Evolutionary conservation across 129 eudicot species (phyloP).

Genomic region (Flaveria bidentis): DNA sequence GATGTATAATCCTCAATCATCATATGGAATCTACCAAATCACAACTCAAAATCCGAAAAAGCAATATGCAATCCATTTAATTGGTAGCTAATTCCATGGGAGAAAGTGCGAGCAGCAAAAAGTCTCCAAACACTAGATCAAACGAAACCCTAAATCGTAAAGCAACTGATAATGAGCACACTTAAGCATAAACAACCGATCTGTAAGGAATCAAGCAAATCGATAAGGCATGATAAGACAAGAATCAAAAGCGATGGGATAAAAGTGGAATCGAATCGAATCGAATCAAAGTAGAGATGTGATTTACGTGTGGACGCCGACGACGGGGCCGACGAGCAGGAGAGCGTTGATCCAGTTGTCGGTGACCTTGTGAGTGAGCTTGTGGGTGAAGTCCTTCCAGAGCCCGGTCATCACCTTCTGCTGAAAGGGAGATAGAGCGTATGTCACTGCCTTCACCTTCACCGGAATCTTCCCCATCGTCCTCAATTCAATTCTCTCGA

Average conservation of each 20-base stretch:
- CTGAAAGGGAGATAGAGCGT: slow-evolving; percentile 84
- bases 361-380: slow-evolving; percentile 73
- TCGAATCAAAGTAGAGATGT: background rate
- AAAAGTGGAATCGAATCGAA: background rate
- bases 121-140: background rate
- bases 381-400: slow-evolving; percentile 66
- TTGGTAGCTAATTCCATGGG: background rate
- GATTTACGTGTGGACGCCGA: slow-evolving; percentile 66
- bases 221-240: background rate
- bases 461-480: slow-evolving; percentile 75
- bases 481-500: no score
- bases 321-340: slow-evolving; percentile 65
- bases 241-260: background rate
- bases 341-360: slow-evolving; percentile 71
- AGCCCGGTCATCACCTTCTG: slow-evolving; percentile 94
- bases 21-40: background rate
- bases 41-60: background rate
- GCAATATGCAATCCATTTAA: background rate
- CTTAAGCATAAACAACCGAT: background rate
- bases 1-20: slow-evolving; percentile 6
- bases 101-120: background rate
- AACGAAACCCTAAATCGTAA: background rate
- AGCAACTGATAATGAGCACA: background rate
- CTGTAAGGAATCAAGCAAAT: slow-evolving; percentile 7
- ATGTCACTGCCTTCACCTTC: slow-evolving; percentile 72